A percentile compares a stretch with the other conserved stretches of the same genome.
Evolutionary conservation across 2,329 filamentous ascomycete genomes (phyloP).

Genomic region (Myotisia sp.): DNA sequence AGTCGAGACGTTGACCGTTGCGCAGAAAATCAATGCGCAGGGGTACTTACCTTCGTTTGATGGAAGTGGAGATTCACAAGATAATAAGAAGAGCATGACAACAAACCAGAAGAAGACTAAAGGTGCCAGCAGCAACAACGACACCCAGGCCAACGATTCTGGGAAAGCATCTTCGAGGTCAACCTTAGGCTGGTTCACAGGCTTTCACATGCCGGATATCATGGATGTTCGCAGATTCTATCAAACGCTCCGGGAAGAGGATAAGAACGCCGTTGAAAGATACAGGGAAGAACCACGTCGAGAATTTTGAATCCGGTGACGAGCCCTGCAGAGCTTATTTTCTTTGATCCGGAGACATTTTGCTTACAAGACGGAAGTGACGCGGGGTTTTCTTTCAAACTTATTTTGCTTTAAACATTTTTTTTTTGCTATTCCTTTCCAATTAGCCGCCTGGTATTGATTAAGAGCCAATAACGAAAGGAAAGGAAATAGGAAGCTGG

Average conservation of each 20-base stretch:
- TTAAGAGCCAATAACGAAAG: no score
- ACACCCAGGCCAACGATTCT: neutral
- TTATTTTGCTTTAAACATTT: neutral
- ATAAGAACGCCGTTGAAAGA: constrained; percentile 14
- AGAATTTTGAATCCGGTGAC: no score
- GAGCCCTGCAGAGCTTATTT: no score
- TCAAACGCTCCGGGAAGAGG: constrained; percentile 15
- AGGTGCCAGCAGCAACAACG: neutral
- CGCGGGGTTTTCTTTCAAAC: neutral
- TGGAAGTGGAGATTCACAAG: constrained; percentile 14
- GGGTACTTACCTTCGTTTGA: constrained; percentile 20
- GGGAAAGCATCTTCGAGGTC: neutral
- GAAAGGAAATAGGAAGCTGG: no score
- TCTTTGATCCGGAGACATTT: no score
- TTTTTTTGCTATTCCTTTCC: neutral
- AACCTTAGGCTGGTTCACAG: neutral
- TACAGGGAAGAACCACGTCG: constrained; percentile 9
- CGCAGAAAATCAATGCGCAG: constrained; percentile 20
- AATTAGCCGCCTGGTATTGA: neutral
- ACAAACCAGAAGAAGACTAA: neutral
- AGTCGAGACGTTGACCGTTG: constrained; percentile 16
- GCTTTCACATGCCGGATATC: constrained; percentile 10
- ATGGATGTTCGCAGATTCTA: constrained; percentile 16
- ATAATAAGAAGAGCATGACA: neutral
- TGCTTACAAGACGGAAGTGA: constrained; percentile 3